Conservation (phyloP, 2,329 filamentous ascomycete genomes). For the Pseudogymnoascus destructans region DNA sequence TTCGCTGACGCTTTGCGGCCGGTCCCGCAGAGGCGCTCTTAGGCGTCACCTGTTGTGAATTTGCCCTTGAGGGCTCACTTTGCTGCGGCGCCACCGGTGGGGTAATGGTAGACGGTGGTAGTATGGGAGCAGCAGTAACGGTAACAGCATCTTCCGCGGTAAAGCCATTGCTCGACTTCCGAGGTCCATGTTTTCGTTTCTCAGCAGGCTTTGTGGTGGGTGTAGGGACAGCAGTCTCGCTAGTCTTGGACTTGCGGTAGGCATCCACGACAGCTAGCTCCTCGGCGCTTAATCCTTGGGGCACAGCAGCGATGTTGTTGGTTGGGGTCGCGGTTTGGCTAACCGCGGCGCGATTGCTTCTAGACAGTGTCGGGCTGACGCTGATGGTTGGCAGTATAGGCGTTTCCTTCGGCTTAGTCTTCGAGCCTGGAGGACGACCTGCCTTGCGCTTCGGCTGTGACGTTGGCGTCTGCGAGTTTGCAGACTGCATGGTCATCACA, state of each 20-base stretch:
- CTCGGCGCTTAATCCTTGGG: slow-evolving; percentile 22
- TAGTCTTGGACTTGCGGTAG: slow-evolving; percentile 18
- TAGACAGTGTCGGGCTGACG: background rate
- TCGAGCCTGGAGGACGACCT: background rate
- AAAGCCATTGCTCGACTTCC: background rate
- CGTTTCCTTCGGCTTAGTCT: background rate
- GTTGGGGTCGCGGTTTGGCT: background rate
- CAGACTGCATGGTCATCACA: background rate
- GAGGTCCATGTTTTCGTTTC: slow-evolving; percentile 4
- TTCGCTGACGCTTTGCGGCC: slow-evolving; percentile 29
- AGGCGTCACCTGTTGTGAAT: slow-evolving; percentile 18
- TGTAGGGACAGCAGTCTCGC: slow-evolving; percentile 14
- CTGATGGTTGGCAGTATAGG: background rate
- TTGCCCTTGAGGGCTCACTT: background rate
- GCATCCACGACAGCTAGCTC: slow-evolving; percentile 25
- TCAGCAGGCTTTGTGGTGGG: background rate
- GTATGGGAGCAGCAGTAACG: background rate
- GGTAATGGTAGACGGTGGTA: background rate
- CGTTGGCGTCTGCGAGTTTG: background rate
- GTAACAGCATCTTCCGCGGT: background rate
- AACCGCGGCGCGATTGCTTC: background rate
- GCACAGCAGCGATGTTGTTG: background rate
- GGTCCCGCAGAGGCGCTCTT: slow-evolving; percentile 21
- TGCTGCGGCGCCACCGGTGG: background rate
- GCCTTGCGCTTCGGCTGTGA: background rate